Conservation (phyloP, 1,139 yeast genomes). For the Debaryomyces udenii region DNA sequence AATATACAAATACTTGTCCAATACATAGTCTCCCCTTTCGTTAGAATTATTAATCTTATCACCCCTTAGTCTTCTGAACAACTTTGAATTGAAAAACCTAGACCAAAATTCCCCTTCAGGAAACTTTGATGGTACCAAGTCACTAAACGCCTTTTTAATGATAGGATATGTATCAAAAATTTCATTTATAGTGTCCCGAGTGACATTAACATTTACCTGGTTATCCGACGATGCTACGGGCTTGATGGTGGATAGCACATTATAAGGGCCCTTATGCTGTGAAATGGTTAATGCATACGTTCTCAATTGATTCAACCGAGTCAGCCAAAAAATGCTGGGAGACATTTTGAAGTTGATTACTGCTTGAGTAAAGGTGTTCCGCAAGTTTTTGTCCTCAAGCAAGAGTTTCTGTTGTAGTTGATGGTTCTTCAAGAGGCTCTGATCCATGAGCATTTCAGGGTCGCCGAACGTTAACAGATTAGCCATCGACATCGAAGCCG, state of each 20-base stretch:
- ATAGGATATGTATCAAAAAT: conserved; percentile 93
- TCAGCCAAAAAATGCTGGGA: conserved; percentile 86
- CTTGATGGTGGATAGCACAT: conserved; percentile 88
- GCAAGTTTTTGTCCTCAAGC: conserved; percentile 67
- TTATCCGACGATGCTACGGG: conserved; percentile 91
- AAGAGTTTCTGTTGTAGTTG: conserved; percentile 79
- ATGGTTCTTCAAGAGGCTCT: conserved; percentile 61
- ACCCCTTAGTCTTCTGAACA: conserved; percentile 87
- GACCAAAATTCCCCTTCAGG: conserved; percentile 96
- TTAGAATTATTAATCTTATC: conserved; percentile 71
- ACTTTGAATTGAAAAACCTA: conserved; percentile 87
- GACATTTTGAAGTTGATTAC: conserved; percentile 80
- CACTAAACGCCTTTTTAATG: conserved; percentile 86
- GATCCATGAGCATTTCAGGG: conserved; percentile 38
- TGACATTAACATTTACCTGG: conserved; percentile 88
- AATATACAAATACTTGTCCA: conserved; percentile 78
- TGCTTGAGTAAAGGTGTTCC: conserved; percentile 82
- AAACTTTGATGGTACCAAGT: conserved; percentile 79
- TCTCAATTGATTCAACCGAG: conserved; percentile 75
- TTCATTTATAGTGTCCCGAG: conserved; percentile 86
- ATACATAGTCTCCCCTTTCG: conserved; percentile 79
- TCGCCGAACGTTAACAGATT: conserved; percentile 30
- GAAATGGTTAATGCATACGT: conserved; percentile 83
- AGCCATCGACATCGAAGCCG: conserved; percentile 18
- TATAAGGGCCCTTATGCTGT: conserved; percentile 91